Percentiles rank a stretch among this genome's conserved stretches.
phyloP scores from a whole-genome alignment of 176 grass and related monocot species.

The Zea luxurians region DNA sequence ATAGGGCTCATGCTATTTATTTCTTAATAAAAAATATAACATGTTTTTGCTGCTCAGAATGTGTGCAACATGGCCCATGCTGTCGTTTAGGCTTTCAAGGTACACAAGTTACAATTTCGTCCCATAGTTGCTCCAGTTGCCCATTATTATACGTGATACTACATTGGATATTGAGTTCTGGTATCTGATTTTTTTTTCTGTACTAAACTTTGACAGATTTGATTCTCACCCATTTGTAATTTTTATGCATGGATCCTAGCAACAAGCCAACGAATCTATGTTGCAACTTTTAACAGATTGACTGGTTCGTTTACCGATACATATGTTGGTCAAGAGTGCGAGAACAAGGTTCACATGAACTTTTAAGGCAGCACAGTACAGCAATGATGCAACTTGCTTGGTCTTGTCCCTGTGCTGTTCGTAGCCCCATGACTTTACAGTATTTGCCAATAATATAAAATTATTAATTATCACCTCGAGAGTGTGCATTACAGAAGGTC shows the following conservation, averaged over 20 bases:
- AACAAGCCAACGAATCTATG: constrained; percentile 32
- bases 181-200: background rate
- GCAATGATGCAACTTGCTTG: constrained; percentile 28
- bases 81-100: constrained; percentile 8
- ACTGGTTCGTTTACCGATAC: constrained; percentile 11
- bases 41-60: constrained; percentile 10
- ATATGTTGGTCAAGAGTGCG: constrained; percentile 11
- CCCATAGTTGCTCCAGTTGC: background rate
- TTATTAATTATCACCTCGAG: constrained; percentile 1
- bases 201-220: constrained; percentile 11
- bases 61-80: constrained; percentile 1
- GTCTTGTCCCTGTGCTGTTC: constrained; percentile 30
- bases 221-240: constrained; percentile 18
- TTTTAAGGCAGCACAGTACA: background rate
- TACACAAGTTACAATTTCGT: constrained; percentile 6
- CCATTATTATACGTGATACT: constrained; percentile 13
- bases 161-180: constrained; percentile 18
- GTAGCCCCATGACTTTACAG: constrained; percentile 2
- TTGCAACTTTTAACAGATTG: constrained; percentile 32
- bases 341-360: background rate
- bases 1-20: too few relatives aligned
- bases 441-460: constrained; percentile 8
- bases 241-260: constrained; percentile 39
- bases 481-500: constrained; percentile 6
- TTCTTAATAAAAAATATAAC: background rate